Evolutionary conservation across 2,329 filamentous ascomycete genomes (phyloP), one percentile per base, ranked within the genome.

Genomic region (Sphaerulina musiva): DNA sequence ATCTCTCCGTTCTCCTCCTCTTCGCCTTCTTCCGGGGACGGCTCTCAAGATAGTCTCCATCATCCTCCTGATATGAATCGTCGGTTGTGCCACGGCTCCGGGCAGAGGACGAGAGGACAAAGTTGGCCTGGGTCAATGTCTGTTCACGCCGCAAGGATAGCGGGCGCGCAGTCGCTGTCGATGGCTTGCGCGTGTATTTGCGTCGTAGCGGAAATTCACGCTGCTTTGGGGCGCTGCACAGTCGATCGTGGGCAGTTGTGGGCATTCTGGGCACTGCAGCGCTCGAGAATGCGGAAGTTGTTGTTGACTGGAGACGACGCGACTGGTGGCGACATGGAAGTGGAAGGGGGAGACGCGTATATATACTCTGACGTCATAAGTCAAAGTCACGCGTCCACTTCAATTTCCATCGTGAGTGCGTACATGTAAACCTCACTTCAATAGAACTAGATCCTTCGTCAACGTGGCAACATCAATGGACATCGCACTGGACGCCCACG

Each of bases 401-500:
- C 20, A 20, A 20, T 20, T 20, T 20, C 20, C 20, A 20, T 20
- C 20, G 20, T 20, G 20, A 20, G 20, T 20, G 20, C 20, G 20
- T 20, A 29, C 23, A 9, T 2, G 20, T 20, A 20, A 2, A 20
- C 20, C 3, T 20, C 20, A 20, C 20, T 20, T 20, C 20, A 20
- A 20, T 20, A 20, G 1, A 20, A 20, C 34, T 41, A 12, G 17
- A 8, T 4, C 29, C 36, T 12, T n/a, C 53, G 42, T 26, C 8
- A 11, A 29, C 46, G 23, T 9, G 34, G 48, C 14, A 17, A 43
- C 42, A 46, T 29, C 23, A 36, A 62, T 61, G 60, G n/a, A 48
- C 39, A 39, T 48, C 1, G 11, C 45, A 20, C 74, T 91, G 2
- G 86, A 95, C 70, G 85, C 90, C 29, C 82, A 92, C 68, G 83